Percentiles rank a stretch among this genome's conserved stretches.
Conservation (phyloP, 2,329 filamentous ascomycete genomes). For the Aotearoamyces nothofagi region DNA sequence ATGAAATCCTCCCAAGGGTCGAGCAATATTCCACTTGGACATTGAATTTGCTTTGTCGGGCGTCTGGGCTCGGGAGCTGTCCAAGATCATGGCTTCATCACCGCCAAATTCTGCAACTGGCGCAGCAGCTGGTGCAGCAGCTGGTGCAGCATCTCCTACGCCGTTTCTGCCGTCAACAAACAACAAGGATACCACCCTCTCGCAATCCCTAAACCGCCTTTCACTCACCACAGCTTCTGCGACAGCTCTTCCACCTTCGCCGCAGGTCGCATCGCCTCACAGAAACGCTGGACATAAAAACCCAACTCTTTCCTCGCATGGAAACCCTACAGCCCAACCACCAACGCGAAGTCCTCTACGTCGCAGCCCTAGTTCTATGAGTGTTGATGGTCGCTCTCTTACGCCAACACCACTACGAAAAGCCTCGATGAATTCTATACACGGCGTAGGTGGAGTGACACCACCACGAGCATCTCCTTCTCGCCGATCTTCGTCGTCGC, state of each 20-base stretch:
- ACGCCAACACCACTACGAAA: conserved; percentile 26
- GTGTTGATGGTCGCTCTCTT: conserved; percentile 22
- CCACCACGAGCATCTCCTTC: conserved; percentile 21
- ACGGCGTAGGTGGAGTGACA: conserved; percentile 20
- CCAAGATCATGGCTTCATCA: neutral
- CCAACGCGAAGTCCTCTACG: conserved; percentile 18
- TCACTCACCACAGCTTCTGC: conserved; percentile 8
- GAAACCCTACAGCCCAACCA: too few species aligned
- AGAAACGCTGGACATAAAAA: neutral
- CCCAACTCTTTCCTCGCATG: conserved; percentile 14
- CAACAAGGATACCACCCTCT: conserved; percentile 17
- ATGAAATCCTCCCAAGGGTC: neutral
- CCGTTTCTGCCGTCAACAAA: conserved; percentile 5
- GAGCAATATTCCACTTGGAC: neutral
- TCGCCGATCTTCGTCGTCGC: conserved; percentile 27
- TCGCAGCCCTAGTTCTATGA: conserved; percentile 26
- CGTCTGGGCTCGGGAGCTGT: neutral
- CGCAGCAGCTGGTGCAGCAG: too few species aligned
- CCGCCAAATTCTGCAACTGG: conserved; percentile 1
- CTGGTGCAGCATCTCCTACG: conserved; percentile 3
- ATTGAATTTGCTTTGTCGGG: too few species aligned
- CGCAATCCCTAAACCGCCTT: conserved; percentile 28
- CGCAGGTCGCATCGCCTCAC: neutral
- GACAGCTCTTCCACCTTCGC: conserved; percentile 4
- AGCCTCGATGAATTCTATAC: conserved; percentile 26